These are phyloP conservation scores for Chlorella variabilis DNA, from an alignment of 163 green algal genomes.

Conservation along the genomic window DNA sequence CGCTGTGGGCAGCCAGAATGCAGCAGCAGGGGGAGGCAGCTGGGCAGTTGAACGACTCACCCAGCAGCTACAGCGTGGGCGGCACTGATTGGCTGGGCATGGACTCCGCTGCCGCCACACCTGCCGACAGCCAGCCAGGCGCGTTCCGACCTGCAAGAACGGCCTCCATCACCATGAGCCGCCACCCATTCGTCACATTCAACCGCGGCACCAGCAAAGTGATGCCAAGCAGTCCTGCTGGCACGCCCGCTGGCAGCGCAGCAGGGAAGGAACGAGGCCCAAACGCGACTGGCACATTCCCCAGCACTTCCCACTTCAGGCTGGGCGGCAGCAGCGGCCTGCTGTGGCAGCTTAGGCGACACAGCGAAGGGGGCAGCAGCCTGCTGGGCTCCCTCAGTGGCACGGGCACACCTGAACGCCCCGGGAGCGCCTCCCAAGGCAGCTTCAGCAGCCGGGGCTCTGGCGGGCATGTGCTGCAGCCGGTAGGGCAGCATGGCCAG, in stretches of 20 bases:
- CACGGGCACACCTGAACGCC: background rate
- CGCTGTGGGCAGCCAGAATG: too few relatives aligned
- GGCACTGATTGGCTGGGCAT: too few relatives aligned
- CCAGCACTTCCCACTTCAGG: slow-evolving; percentile 1
- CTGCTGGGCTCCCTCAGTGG: slow-evolving; percentile 1
- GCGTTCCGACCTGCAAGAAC: too few relatives aligned
- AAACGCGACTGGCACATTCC: slow-evolving; percentile 10
- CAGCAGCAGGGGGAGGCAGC: too few relatives aligned
- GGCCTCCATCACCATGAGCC: too few relatives aligned
- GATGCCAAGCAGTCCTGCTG: too few relatives aligned
- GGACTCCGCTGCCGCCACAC: too few relatives aligned
- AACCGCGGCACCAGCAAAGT: too few relatives aligned
- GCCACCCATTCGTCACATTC: too few relatives aligned
- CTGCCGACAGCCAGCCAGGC: background rate
- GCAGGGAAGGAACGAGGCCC: background rate
- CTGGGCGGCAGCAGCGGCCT: background rate
- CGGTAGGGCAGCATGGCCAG: too few relatives aligned
- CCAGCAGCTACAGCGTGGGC: too few relatives aligned
- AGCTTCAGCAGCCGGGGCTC: background rate
- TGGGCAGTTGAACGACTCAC: too few relatives aligned
- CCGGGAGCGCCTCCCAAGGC: background rate
- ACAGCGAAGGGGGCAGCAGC: background rate
- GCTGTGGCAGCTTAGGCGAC: background rate
- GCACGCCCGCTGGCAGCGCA: background rate
- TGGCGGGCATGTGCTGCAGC: background rate